These are phyloP conservation scores for Metarhizium robertsii DNA, from an alignment of 2,329 filamentous ascomycete genomes.

Conservation along the genomic window DNA sequence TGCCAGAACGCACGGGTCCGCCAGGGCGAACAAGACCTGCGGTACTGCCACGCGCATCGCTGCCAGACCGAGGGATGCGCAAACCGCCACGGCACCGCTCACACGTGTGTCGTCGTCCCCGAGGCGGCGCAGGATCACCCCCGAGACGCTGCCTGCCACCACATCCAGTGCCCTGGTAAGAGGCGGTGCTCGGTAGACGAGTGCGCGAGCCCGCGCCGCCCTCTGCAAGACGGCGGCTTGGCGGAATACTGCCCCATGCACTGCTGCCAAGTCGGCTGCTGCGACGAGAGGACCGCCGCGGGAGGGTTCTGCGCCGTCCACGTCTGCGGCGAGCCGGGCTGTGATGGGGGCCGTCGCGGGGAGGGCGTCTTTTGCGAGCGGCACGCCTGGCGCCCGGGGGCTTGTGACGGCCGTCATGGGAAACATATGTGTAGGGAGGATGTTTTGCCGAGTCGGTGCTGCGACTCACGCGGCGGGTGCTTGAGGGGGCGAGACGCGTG, in stretches of 20 bases:
- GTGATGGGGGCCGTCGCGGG: neutral
- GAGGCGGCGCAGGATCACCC: no score
- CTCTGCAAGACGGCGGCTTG: no score
- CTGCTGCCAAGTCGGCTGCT: neutral
- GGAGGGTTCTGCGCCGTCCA: neutral
- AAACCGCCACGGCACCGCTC: neutral
- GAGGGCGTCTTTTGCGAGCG: neutral
- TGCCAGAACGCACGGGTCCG: neutral
- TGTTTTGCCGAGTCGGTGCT: neutral
- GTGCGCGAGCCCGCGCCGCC: no score
- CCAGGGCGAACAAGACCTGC: neutral
- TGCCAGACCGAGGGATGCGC: neutral
- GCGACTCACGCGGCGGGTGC: neutral
- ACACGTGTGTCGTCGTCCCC: neutral
- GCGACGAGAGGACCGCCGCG: neutral
- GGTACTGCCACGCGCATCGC: neutral
- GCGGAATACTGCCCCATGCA: no score
- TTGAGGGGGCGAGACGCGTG: neutral
- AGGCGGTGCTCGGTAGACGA: no score
- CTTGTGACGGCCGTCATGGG: neutral
- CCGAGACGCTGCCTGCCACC: no score
- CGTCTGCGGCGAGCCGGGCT: neutral
- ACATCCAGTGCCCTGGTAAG: no score
- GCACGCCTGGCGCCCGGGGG: neutral
- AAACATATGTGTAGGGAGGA: neutral